Percentiles rank a stretch among this genome's conserved stretches.
Evolutionary conservation across 768 basidiomycete genomes (phyloP).

Genomic region (Pluteus cervinus): DNA sequence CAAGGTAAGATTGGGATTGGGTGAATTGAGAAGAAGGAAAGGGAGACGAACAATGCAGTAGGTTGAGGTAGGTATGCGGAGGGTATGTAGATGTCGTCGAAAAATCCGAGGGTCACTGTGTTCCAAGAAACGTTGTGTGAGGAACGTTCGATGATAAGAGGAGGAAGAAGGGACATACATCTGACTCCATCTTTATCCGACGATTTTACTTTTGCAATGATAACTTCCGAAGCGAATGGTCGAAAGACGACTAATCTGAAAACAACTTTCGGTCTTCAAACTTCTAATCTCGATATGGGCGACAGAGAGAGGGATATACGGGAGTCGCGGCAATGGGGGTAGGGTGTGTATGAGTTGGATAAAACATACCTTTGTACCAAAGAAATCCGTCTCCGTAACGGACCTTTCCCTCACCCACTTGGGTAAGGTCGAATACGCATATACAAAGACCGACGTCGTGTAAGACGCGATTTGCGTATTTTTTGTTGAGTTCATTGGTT

Average conservation of each 20-base stretch:
- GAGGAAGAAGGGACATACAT: constrained; percentile 39
- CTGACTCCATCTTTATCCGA: constrained; percentile 83
- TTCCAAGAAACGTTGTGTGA: background rate
- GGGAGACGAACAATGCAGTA: constrained; percentile 58
- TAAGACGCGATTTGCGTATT: constrained; percentile 89
- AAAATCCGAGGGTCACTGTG: constrained; percentile 84
- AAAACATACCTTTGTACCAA: constrained; percentile 81
- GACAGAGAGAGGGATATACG: too few species aligned
- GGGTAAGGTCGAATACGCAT: constrained; percentile 80
- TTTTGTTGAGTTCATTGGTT: constrained; percentile 84
- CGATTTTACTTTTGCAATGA: constrained; percentile 84
- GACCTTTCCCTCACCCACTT: constrained; percentile 88
- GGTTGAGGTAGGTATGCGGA: constrained; percentile 75
- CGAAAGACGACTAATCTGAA: constrained; percentile 90
- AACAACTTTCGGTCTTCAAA: constrained; percentile 45
- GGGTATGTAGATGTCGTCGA: constrained; percentile 90
- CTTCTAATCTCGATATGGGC: constrained; percentile 1
- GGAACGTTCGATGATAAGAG: background rate
- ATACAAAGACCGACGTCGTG: constrained; percentile 91
- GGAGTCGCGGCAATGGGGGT: too few species aligned
- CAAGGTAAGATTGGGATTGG: background rate
- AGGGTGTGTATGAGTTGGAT: background rate
- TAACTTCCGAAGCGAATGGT: constrained; percentile 85
- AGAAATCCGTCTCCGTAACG: constrained; percentile 91
- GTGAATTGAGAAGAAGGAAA: background rate